These are phyloP conservation scores for Psidium friedrichsthalianum DNA, from an alignment of 345 rosid species.

Conservation along the genomic window DNA sequence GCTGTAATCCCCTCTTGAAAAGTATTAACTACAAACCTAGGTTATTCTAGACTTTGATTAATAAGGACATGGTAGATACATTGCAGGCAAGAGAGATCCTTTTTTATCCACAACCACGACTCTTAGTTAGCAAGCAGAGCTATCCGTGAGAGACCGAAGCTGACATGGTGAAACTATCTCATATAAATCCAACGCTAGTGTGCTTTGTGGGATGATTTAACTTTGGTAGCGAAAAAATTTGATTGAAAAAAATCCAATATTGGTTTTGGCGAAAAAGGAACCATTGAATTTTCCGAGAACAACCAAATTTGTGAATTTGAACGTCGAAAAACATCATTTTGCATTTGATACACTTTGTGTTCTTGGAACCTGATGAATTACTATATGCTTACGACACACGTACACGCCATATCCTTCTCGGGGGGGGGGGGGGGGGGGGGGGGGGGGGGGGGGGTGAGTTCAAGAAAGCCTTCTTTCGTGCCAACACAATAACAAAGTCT, in stretches of 20 bases:
- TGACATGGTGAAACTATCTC: not conserved
- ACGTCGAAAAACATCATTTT: too few species aligned
- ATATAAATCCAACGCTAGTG: not conserved
- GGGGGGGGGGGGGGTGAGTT: too few species aligned
- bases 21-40: too few species aligned
- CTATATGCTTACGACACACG: too few species aligned
- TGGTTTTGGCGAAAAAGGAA: not conserved
- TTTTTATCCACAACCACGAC: not conserved
- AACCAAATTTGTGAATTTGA: too few species aligned
- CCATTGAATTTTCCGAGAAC: too few species aligned
- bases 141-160: not conserved
- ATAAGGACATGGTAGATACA: not conserved
- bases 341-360: too few species aligned
- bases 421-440: too few species aligned
- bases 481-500: not conserved
- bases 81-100: not conserved
- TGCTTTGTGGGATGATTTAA: not conserved
- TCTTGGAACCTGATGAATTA: too few species aligned
- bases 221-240: not conserved
- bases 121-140: not conserved
- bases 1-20: too few species aligned
- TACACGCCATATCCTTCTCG: not conserved
- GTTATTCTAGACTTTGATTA: not conserved
- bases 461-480: not conserved
- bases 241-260: not conserved